phyloP scores from a whole-genome alignment of 495 filamentous ascomycete genomes.

The Penicillium tannophilum region DNA sequence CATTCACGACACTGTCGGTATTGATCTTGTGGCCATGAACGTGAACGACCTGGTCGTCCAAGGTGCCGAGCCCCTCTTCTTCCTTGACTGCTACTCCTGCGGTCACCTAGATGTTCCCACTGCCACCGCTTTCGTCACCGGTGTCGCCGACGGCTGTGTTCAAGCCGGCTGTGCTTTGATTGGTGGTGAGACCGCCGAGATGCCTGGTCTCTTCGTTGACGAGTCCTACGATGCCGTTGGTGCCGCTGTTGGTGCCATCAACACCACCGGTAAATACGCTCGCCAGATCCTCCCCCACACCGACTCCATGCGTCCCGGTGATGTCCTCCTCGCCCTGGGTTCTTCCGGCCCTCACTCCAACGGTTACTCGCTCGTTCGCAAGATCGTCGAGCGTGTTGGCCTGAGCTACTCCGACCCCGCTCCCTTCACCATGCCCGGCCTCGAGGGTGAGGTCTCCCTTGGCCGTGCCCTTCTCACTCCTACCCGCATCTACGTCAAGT shows the following conservation, averaged over 20 bases:
- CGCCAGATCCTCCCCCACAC: constrained; percentile 72
- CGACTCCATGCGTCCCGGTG: constrained; percentile 73
- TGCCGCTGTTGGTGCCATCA: constrained; percentile 81
- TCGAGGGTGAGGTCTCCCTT: constrained; percentile 45
- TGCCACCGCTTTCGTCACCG: constrained; percentile 81
- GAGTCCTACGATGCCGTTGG: constrained; percentile 91
- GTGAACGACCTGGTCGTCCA: constrained; percentile 97
- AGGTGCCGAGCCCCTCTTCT: constrained; percentile 89
- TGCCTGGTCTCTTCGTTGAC: constrained; percentile 86
- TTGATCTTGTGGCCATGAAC: constrained; percentile 98
- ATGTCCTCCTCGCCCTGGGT: constrained; percentile 79
- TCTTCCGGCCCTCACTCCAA: constrained; percentile 91
- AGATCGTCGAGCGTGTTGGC: constrained; percentile 74
- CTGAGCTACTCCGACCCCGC: constrained; percentile 67
- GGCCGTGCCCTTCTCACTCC: constrained; percentile 78
- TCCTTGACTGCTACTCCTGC: constrained; percentile 96
- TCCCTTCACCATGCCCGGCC: constrained; percentile 67
- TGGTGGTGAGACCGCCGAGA: constrained; percentile 95
- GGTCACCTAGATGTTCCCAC: constrained; percentile 74
- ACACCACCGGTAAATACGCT: constrained; percentile 49
- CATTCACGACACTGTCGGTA: constrained; percentile 90
- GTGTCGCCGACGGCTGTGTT: constrained; percentile 82
- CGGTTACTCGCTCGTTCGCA: constrained; percentile 90
- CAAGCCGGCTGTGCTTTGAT: constrained; percentile 85
- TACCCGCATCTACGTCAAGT: constrained; percentile 78